Conservation (phyloP, 1,284 basidiomycete species). For the Sporisorium iseilematis-ciliati region DNA sequence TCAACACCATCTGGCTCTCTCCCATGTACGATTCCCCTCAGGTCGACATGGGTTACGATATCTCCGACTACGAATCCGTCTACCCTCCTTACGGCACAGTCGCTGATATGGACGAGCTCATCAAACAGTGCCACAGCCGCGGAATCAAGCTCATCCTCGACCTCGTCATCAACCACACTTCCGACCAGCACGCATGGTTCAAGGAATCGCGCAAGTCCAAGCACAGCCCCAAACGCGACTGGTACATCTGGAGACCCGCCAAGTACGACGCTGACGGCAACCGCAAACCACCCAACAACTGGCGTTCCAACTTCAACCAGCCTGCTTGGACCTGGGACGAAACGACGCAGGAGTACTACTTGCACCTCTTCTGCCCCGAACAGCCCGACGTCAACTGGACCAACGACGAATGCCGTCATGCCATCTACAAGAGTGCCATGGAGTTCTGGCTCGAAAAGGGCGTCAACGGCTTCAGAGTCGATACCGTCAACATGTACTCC, state of each 20-base stretch:
- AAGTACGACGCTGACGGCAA: conserved; percentile 73
- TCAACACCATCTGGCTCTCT: conserved; percentile 80
- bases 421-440: conserved; percentile 76
- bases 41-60: conserved; percentile 77
- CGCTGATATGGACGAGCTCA: conserved; percentile 78
- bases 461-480: conserved; percentile 78
- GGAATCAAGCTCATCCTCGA: conserved; percentile 84
- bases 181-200: conserved; percentile 78
- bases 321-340: conserved; percentile 82
- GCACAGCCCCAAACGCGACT: conserved; percentile 76
- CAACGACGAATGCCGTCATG: conserved; percentile 75
- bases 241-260: conserved; percentile 82
- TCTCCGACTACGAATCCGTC: conserved; percentile 78
- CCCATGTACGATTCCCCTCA: conserved; percentile 80
- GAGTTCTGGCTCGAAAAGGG: conserved; percentile 81
- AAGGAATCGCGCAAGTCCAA: conserved; percentile 76
- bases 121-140: conserved; percentile 75
- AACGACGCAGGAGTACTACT: conserved; percentile 79
- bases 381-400: conserved; percentile 87
- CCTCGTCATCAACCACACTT: conserved; percentile 84
- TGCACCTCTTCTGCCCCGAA: conserved; percentile 78
- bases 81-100: conserved; percentile 81
- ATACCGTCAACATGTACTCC: conserved; percentile 65
- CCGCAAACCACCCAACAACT: conserved; percentile 77
- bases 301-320: conserved; percentile 79